Evolutionary conservation across 768 basidiomycete genomes (phyloP).

Genomic region (Mycena kentingensis): DNA sequence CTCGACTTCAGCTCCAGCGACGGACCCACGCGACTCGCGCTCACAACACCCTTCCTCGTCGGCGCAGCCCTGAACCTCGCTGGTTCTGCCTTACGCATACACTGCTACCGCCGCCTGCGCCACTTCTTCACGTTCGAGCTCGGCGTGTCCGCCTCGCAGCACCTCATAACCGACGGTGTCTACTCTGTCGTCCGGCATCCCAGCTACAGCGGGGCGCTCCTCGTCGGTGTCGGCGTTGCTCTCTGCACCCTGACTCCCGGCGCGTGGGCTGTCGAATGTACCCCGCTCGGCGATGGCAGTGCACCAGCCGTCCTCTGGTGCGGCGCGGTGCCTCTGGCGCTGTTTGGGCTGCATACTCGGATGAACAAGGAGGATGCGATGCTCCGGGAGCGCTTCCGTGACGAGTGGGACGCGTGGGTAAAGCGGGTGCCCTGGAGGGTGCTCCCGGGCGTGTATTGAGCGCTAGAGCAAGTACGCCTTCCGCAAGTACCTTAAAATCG

Average conservation of each 20-base stretch:
- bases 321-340: neutral
- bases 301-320: neutral
- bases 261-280: constrained; percentile 19
- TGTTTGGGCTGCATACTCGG: neutral
- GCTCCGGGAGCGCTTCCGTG: constrained; percentile 11
- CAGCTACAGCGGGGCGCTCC: constrained; percentile 26
- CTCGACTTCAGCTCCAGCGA: constrained; percentile 12
- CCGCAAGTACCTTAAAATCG: too few relatives aligned
- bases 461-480: too few relatives aligned
- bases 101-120: constrained; percentile 35
- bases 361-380: constrained; percentile 19
- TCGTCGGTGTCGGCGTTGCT: constrained; percentile 27
- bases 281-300: neutral
- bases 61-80: neutral
- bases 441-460: constrained; percentile 10
- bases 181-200: constrained; percentile 35
- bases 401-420: constrained; percentile 19
- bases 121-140: constrained; percentile 40
- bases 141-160: constrained; percentile 34
- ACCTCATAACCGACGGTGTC: constrained; percentile 28
- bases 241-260: constrained; percentile 16
- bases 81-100: constrained; percentile 1
- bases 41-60: constrained; percentile 1
- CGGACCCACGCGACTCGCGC: neutral
- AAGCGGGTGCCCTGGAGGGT: constrained; percentile 10